A percentile compares a stretch with the other conserved stretches of the same genome.
phyloP scores from a whole-genome alignment of 257 asterid species.

The Solanum chilense region DNA sequence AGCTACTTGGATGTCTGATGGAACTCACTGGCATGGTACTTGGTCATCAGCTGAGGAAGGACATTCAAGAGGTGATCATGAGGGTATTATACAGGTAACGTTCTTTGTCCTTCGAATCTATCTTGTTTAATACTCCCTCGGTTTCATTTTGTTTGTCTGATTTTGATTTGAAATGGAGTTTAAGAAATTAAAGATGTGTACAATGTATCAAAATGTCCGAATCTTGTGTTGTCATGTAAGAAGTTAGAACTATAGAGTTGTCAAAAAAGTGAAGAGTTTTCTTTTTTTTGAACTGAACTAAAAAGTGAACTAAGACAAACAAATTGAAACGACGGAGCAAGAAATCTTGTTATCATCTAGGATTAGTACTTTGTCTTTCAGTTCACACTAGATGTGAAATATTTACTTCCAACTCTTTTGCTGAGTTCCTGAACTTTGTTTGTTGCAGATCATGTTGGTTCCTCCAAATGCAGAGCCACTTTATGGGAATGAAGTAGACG shows the following conservation, averaged over 20 bases:
- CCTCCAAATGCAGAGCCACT: conserved; percentile 69
- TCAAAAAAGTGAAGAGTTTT: too few species aligned
- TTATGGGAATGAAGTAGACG: conserved; percentile 57
- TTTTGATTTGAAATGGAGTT: neutral
- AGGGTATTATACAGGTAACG: conserved; percentile 82
- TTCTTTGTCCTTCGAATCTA: neutral
- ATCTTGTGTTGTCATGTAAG: neutral
- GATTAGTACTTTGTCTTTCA: neutral
- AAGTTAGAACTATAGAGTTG: too few species aligned
- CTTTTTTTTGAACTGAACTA: too few species aligned
- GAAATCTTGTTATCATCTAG: neutral
- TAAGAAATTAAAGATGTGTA: neutral
- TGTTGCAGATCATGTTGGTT: conserved; percentile 74
- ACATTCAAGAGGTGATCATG: conserved; percentile 77
- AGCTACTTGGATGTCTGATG: conserved; percentile 97
- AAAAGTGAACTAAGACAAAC: too few species aligned
- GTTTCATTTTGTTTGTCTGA: neutral
- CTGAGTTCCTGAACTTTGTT: neutral
- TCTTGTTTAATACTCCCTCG: neutral
- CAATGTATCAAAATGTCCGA: neutral
- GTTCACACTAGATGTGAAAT: neutral
- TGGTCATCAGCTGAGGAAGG: conserved; percentile 69
- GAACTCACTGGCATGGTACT: conserved; percentile 84
- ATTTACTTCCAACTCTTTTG: too few species aligned
- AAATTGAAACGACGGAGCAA: neutral